Evolutionary conservation across 768 basidiomycete species (phyloP), one percentile per base, ranked within the genome.

Genomic region (Lactarius sp.): DNA sequence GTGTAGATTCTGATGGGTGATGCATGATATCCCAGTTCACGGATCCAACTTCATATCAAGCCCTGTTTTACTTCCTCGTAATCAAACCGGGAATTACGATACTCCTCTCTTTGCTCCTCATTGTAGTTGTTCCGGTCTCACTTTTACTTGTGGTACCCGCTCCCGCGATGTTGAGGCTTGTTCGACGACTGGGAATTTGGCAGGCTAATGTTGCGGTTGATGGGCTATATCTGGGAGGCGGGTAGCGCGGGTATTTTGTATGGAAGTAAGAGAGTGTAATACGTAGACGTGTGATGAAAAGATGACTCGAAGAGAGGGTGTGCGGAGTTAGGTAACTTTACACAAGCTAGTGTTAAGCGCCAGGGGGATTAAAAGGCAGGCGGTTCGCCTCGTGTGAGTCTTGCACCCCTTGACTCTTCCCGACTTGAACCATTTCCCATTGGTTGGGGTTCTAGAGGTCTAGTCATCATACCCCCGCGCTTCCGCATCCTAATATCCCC

Each of bases 11-110:
- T 65, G 54, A 60, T 56, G 41, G n/a, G n/a, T 41, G 50, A 47
- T 47, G 33, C 9, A 6, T 27, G 4, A 14, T 51, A 22, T 44
- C 64, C 20, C 67, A 91, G 90, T 92, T 92, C 74, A 85, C 86
- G 47, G 90, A 92, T 69, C 76, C 87, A 44, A 89, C 87, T 5
- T 88, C 90, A 18, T 92, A 90, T 73, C 88, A 89, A 76, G 86
- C 91, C 0, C 79, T 93, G 3, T 92, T 93, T 78, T 92, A 93
- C 72, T 93, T 93, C 75, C 81, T 93, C 64, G 88, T 92, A 55
- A 85, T 93, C 77, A 93, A 93, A 72, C 89, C 91, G 2, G 80
- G 83, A 36, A 88, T 92, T 72, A 90, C 90, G 1, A 73, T 93
- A 33, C 75, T 87, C 18, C 76, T 92, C 41, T 80, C 83, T 6